Evolutionary conservation across 225 moss, liverwort and hornwort species (phyloP).

Genomic region (Climacium dendroides): DNA sequence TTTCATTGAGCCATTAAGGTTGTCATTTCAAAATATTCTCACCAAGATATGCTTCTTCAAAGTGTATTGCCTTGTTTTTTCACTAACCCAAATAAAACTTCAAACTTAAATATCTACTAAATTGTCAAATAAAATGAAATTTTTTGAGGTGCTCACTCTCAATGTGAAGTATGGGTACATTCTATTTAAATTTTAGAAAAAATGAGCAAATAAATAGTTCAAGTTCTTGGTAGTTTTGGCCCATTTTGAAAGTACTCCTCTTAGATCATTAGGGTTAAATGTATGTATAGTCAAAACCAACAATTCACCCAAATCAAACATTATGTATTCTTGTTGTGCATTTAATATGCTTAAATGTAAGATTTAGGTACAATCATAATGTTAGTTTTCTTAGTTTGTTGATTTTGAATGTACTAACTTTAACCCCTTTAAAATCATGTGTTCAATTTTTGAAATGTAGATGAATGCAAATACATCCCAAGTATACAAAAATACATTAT

Average conservation of each 20-base stretch:
- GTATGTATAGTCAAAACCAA: not conserved
- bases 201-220: no score
- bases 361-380: not conserved
- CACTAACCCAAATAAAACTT: no score
- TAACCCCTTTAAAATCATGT: fast-evolving
- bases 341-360: not conserved
- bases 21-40: no score
- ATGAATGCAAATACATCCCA: not conserved
- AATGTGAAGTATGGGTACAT: not conserved
- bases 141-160: not conserved
- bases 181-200: no score
- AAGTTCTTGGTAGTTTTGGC: no score
- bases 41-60: no score
- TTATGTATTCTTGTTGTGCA: not conserved
- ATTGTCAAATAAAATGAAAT: not conserved
- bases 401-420: not conserved
- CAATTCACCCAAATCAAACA: not conserved
- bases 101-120: no score
- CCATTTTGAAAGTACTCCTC: no score
- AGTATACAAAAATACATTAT: not conserved
- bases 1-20: no score
- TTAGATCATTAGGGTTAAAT: no score
- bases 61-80: no score
- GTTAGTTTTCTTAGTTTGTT: not conserved
- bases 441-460: not conserved